phyloP scores from a whole-genome alignment of 495 filamentous ascomycete species.

The Aspergillus bridgeri region DNA sequence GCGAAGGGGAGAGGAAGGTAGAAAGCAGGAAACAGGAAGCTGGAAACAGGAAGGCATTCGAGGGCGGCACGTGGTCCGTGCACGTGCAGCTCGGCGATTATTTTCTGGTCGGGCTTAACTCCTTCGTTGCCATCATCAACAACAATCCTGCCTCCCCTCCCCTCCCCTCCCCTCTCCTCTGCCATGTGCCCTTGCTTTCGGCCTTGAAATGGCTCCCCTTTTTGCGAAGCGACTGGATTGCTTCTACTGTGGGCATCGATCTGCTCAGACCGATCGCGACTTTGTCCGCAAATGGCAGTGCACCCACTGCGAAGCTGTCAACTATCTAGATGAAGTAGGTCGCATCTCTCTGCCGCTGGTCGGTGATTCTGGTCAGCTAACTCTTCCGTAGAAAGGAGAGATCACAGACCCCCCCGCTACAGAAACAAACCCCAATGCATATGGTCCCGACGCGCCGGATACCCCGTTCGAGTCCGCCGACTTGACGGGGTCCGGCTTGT shows the following conservation, averaged over 20 bases:
- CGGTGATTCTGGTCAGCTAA: neutral
- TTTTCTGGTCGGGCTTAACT: constrained; percentile 29
- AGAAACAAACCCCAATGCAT: constrained; percentile 33
- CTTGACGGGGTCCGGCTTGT: constrained; percentile 49
- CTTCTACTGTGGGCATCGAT: constrained; percentile 72
- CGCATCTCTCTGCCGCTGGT: constrained; percentile 12
- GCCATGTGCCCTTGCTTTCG: constrained; percentile 14
- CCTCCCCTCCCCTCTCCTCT: neutral
- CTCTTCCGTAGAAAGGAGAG: constrained; percentile 61
- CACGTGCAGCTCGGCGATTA: constrained; percentile 31
- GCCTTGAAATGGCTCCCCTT: constrained; percentile 45
- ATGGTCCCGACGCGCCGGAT: constrained; percentile 26
- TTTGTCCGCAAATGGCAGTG: constrained; percentile 63
- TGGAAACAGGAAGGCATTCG: constrained; percentile 4
- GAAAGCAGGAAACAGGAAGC: neutral
- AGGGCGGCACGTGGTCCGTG: constrained; percentile 32
- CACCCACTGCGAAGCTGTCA: constrained; percentile 70
- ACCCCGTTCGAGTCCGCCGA: constrained; percentile 32
- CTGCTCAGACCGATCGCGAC: constrained; percentile 50
- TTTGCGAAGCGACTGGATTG: constrained; percentile 57
- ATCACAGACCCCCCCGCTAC: constrained; percentile 81
- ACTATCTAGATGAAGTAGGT: constrained; percentile 68
- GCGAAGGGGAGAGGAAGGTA: neutral
- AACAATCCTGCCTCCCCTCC: constrained; percentile 1
- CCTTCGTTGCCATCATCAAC: constrained; percentile 14